phyloP scores from a whole-genome alignment of 768 basidiomycete genomes.

The Udeniomyces megalosporus region DNA sequence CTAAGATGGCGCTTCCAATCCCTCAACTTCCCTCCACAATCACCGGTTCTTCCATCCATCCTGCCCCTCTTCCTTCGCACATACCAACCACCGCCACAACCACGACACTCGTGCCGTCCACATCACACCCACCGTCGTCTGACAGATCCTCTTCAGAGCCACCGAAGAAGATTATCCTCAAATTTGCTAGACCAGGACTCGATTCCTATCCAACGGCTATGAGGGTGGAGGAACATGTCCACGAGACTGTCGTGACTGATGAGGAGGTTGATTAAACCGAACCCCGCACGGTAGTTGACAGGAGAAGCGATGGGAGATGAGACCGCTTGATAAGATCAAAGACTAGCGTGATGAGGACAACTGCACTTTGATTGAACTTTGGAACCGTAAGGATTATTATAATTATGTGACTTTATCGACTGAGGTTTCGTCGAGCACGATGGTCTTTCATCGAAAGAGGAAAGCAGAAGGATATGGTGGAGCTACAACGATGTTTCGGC shows the following conservation, averaged over 20 bases:
- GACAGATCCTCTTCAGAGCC: background rate
- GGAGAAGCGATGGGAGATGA: slow-evolving; percentile 1
- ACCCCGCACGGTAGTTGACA: background rate
- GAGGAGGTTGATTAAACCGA: too few species aligned
- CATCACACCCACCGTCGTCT: background rate
- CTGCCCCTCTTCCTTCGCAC: background rate
- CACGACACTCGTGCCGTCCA: background rate
- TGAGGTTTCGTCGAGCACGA: background rate
- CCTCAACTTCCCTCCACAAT: background rate
- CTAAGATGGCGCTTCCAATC: too few species aligned
- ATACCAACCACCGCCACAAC: background rate
- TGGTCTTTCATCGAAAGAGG: slow-evolving; percentile 2
- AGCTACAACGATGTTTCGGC: too few species aligned
- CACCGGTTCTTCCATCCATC: background rate
- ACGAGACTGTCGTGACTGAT: too few species aligned
- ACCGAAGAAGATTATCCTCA: slow-evolving; percentile 1
- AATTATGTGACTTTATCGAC: background rate
- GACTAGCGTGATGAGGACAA: slow-evolving; percentile 5
- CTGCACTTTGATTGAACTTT: background rate
- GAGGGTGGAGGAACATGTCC: too few species aligned
- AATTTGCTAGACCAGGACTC: background rate
- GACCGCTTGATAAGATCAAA: background rate
- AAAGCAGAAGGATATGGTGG: background rate
- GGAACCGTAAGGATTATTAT: background rate
- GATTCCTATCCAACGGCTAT: too few species aligned